These are phyloP conservation scores for Thermochaetoides thermophila DNA, from an alignment of 495 filamentous ascomycete species.

Conservation along the genomic window DNA sequence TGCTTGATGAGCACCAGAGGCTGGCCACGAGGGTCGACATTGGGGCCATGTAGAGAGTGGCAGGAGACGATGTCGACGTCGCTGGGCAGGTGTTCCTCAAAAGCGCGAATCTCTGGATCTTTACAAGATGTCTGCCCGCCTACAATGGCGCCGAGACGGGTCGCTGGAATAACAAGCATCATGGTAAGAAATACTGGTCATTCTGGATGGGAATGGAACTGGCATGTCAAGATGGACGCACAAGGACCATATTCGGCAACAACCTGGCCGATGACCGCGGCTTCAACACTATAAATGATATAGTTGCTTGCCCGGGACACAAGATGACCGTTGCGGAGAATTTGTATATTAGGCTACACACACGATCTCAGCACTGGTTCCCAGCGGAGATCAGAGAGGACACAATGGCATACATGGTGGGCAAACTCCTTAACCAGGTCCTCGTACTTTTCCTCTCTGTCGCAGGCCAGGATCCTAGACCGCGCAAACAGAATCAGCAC, in stretches of 20 bases:
- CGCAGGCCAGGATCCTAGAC: slow-evolving; percentile 83
- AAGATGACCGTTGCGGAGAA: slow-evolving; percentile 83
- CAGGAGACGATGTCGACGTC: slow-evolving; percentile 94
- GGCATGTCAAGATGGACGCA: no score
- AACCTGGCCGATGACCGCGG: slow-evolving; percentile 70
- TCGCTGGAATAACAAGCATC: slow-evolving; percentile 42
- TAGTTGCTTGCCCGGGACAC: slow-evolving; percentile 91
- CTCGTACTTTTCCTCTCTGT: slow-evolving; percentile 71
- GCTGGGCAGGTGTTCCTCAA: slow-evolving; percentile 70
- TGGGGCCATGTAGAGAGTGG: slow-evolving; percentile 91
- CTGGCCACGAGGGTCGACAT: slow-evolving; percentile 72
- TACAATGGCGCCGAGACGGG: slow-evolving; percentile 83
- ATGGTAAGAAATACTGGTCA: slow-evolving; percentile 6
- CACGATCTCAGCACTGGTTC: slow-evolving; percentile 40
- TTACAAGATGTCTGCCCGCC: slow-evolving; percentile 98
- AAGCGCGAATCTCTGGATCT: slow-evolving; percentile 86
- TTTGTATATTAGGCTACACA: slow-evolving; percentile 52
- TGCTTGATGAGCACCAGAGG: slow-evolving; percentile 89
- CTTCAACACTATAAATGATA: slow-evolving; percentile 96
- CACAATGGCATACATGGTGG: slow-evolving; percentile 40
- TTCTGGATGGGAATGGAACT: not conserved
- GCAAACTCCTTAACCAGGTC: slow-evolving; percentile 61
- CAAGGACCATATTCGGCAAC: slow-evolving; percentile 80
- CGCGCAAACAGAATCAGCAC: slow-evolving; percentile 3
- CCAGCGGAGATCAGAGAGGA: slow-evolving; percentile 16